phyloP scores from a whole-genome alignment of 176 grass and related monocot species.

The Avena insularis region DNA sequence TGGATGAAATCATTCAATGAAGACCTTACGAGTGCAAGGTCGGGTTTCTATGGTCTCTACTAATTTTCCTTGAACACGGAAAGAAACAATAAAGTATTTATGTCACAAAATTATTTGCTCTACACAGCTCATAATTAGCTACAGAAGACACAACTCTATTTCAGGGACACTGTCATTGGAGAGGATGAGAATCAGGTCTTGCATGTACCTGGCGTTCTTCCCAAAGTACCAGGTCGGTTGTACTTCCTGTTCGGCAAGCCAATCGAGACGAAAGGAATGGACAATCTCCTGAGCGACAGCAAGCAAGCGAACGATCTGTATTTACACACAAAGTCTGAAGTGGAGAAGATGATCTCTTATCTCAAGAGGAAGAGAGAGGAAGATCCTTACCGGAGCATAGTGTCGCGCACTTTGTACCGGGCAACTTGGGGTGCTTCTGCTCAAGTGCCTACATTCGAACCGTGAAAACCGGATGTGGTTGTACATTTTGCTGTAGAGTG shows the following conservation, averaged over 20 bases:
- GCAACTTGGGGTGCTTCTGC: slow-evolving; percentile 59
- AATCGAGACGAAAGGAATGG: slow-evolving; percentile 60
- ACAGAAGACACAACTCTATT: slow-evolving; percentile 8
- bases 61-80: neutral
- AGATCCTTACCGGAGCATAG: slow-evolving; percentile 79
- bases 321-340: slow-evolving; percentile 64
- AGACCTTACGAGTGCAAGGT: slow-evolving; percentile 63
- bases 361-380: slow-evolving; percentile 83
- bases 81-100: neutral
- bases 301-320: slow-evolving; percentile 59
- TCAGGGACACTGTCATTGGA: slow-evolving; percentile 59
- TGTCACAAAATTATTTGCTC: neutral
- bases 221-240: slow-evolving; percentile 83
- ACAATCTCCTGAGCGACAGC: slow-evolving; percentile 62
- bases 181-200: slow-evolving; percentile 65
- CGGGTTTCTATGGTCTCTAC: neutral
- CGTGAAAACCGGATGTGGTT: slow-evolving; percentile 46
- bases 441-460: slow-evolving; percentile 79
- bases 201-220: slow-evolving; percentile 58
- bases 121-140: neutral
- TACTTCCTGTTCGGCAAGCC: slow-evolving; percentile 86
- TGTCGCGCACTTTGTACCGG: slow-evolving; percentile 54
- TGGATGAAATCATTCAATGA: slow-evolving; percentile 77
- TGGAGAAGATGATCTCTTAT: slow-evolving; percentile 67
- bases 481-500: neutral